Conservation (phyloP, 371 early-diverging fungal genomes). For the Lichtheimia hyalospora region DNA sequence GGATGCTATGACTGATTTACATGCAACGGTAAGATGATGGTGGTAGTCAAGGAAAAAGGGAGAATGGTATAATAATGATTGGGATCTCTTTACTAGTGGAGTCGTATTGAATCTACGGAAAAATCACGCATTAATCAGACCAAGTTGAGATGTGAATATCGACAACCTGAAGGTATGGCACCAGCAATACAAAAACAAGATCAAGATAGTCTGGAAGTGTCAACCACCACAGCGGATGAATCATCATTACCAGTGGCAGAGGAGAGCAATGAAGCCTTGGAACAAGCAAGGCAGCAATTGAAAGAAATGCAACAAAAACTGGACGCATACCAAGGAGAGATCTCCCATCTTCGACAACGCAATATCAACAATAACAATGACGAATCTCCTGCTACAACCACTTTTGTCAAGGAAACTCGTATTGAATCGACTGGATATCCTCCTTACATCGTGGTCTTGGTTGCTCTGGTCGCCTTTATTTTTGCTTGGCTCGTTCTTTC, state of each 20-base stretch:
- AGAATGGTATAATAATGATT: neutral
- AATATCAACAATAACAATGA: neutral
- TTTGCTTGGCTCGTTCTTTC: neutral
- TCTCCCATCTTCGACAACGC: neutral
- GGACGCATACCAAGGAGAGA: neutral
- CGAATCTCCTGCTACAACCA: neutral
- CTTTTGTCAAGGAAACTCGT: no score
- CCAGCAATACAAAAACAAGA: neutral
- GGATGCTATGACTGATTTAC: slow-evolving; percentile 18
- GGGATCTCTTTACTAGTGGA: slow-evolving; percentile 46
- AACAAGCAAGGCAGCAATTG: neutral
- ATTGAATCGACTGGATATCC: neutral
- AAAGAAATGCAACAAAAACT: neutral
- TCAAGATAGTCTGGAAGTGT: neutral
- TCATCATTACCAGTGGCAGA: neutral
- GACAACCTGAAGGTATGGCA: neutral
- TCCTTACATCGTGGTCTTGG: neutral
- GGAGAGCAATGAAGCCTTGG: neutral
- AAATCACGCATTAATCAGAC: slow-evolving; percentile 55
- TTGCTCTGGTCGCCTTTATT: neutral
- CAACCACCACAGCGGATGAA: neutral
- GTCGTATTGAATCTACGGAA: slow-evolving; percentile 48
- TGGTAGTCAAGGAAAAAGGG: neutral
- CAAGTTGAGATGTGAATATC: slow-evolving; percentile 52
- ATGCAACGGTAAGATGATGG: slow-evolving; percentile 9